Percentiles rank a stretch among this genome's conserved stretches.
These are phyloP conservation scores for Penicillium frequentans DNA, from an alignment of 2,329 filamentous ascomycete genomes.

Conservation along the genomic window DNA sequence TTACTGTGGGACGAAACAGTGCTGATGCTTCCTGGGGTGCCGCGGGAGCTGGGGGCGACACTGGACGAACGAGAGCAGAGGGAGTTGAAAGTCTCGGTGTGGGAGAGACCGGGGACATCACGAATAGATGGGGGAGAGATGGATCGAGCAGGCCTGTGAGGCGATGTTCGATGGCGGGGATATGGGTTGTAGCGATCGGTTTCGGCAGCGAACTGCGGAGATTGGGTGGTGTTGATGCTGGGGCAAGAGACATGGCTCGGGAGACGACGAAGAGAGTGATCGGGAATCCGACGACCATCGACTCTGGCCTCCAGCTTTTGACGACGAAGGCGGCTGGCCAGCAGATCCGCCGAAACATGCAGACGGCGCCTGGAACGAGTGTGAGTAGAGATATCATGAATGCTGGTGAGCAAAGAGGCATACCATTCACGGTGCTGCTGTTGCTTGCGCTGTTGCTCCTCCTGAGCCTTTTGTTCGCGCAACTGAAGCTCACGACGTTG, in stretches of 20 bases:
- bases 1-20: constrained; percentile 36
- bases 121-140: constrained; percentile 46
- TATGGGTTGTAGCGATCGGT: constrained; percentile 40
- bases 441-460: constrained; percentile 31
- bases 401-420: not conserved
- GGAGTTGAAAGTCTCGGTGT: constrained; percentile 42
- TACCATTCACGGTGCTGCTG: constrained; percentile 37
- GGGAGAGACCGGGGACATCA: constrained; percentile 45
- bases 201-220: constrained; percentile 31
- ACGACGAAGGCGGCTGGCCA: constrained; percentile 37
- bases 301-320: constrained; percentile 36
- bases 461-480: constrained; percentile 49
- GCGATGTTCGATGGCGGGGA: constrained; percentile 36
- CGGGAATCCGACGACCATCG: constrained; percentile 22
- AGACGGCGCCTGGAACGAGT: constrained; percentile 27
- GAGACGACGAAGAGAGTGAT: constrained; percentile 26
- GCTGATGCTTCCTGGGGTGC: constrained; percentile 45
- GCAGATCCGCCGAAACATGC: constrained; percentile 35
- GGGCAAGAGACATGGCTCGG: constrained; percentile 31
- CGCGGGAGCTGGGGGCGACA: constrained; percentile 43
- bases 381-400: constrained; percentile 2
- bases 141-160: constrained; percentile 37
- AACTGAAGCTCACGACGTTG: constrained; percentile 55
- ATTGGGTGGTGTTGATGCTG: constrained; percentile 34
- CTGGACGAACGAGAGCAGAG: constrained; percentile 47